A percentile compares a stretch with the other conserved stretches of the same genome.
These are phyloP conservation scores for Cyclotella choctawhatcheeana DNA, from an alignment of 108 stramenopile species.

Conservation along the genomic window DNA sequence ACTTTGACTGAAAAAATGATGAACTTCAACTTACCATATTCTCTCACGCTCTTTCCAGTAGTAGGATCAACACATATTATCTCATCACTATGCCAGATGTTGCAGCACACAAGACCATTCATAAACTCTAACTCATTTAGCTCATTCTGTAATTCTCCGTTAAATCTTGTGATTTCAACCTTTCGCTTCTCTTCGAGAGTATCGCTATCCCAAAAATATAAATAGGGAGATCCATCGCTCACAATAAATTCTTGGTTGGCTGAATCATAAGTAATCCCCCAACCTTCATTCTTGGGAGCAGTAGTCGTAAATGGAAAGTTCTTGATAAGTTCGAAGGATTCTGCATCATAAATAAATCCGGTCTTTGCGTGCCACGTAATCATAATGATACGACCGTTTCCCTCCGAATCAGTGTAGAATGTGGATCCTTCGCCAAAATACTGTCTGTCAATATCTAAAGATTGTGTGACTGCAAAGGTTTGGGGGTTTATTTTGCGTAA, in stretches of 20 bases:
- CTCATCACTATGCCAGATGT: constrained; percentile 84
- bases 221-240: constrained; percentile 68
- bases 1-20: neutral
- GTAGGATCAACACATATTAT: constrained; percentile 82
- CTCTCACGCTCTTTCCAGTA: constrained; percentile 74
- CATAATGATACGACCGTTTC: constrained; percentile 55
- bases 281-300: constrained; percentile 62
- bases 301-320: constrained; percentile 61
- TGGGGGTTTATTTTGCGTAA: constrained; percentile 68
- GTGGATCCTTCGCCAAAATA: constrained; percentile 87
- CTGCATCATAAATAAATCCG: constrained; percentile 79
- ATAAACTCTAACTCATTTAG: constrained; percentile 87
- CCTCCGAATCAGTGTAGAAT: constrained; percentile 49
- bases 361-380: constrained; percentile 74
- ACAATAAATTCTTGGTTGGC: constrained; percentile 71
- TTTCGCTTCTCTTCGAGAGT: constrained; percentile 51
- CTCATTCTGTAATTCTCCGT: constrained; percentile 51
- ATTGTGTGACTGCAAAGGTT: constrained; percentile 60
- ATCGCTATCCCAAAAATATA: constrained; percentile 82
- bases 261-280: constrained; percentile 83
- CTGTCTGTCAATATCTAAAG: constrained; percentile 51
- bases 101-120: constrained; percentile 77
- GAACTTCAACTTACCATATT: constrained; percentile 70
- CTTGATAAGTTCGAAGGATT: constrained; percentile 49
- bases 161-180: constrained; percentile 57